Evolutionary conservation across 129 eudicot species (phyloP).

Genomic region (Tanacetum coccineum): DNA sequence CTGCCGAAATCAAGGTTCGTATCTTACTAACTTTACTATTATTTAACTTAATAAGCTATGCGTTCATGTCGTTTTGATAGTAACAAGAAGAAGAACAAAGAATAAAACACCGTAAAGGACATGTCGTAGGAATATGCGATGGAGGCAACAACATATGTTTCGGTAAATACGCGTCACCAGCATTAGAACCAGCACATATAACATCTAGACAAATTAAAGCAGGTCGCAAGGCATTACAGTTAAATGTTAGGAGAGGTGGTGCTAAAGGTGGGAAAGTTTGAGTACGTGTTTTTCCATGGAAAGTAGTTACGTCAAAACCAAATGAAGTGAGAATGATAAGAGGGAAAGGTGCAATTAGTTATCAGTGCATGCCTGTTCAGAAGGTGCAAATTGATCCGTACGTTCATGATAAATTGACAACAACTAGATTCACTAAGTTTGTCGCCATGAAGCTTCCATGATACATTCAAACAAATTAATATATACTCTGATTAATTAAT

Average conservation of each 20-base stretch:
- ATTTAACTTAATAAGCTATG: background rate
- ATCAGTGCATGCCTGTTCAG: conserved; percentile 41
- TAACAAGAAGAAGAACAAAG: conserved; percentile 14
- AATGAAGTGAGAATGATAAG: conserved; percentile 38
- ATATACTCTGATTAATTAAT: no score
- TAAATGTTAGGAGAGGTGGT: conserved; percentile 36
- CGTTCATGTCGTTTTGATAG: background rate
- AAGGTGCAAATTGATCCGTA: conserved; percentile 27
- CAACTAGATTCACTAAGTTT: no score
- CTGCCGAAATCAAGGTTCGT: conserved; percentile 67
- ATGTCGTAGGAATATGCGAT: conserved; percentile 29
- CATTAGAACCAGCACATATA: conserved; percentile 27
- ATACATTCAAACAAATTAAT: no score
- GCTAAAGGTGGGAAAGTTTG: conserved; percentile 35
- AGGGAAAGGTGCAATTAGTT: conserved; percentile 33
- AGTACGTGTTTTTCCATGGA: conserved; percentile 41
- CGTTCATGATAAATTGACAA: no score
- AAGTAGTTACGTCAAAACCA: conserved; percentile 37
- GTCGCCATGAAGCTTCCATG: no score
- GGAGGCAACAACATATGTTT: conserved; percentile 28
- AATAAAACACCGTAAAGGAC: conserved; percentile 30
- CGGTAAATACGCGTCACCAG: conserved; percentile 37
- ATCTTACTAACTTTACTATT: background rate
- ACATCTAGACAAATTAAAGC: conserved; percentile 36
- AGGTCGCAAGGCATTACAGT: conserved; percentile 32